Evolutionary conservation across 345 rosid genomes (phyloP).

Genomic region (Gossypium stocksii): DNA sequence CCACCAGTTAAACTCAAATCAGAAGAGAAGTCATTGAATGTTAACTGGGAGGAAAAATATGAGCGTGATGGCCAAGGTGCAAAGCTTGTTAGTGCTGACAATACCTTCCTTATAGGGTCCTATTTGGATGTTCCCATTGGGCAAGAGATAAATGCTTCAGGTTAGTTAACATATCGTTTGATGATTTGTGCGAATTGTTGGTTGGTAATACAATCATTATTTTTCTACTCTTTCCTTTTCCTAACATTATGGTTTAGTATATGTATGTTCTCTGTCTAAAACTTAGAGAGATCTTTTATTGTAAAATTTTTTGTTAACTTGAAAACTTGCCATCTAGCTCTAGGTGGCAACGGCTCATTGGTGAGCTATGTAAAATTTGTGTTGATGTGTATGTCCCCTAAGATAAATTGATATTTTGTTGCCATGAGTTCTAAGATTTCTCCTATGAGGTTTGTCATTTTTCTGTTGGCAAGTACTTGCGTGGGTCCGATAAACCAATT

Average conservation of each 20-base stretch:
- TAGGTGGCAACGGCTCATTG: not conserved
- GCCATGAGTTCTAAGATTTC: not conserved
- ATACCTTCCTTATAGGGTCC: conserved; percentile 69
- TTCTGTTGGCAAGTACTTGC: not conserved
- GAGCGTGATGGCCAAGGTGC: conserved; percentile 59
- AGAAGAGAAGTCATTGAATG: conserved; percentile 64
- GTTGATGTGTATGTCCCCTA: not conserved
- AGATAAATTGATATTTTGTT: not conserved
- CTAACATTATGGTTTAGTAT: not conserved
- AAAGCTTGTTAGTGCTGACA: conserved; percentile 58
- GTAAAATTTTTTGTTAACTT: not conserved
- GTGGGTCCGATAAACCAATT: not conserved
- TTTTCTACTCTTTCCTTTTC: not conserved
- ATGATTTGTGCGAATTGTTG: not conserved
- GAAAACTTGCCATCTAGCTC: conserved; percentile 4
- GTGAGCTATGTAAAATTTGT: not conserved
- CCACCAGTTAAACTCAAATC: conserved; percentile 97
- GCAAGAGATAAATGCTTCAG: conserved; percentile 90
- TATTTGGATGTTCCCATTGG: conserved; percentile 91
- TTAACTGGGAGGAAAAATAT: conserved; percentile 85
- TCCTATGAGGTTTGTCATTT: not conserved
- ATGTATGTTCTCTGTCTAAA: not conserved
- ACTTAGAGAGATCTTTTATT: not conserved
- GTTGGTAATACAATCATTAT: not conserved
- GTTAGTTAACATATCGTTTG: conserved; percentile 31